Conservation (phyloP, 371 early-diverging fungal species). For the Saksenaea oblongispora region DNA sequence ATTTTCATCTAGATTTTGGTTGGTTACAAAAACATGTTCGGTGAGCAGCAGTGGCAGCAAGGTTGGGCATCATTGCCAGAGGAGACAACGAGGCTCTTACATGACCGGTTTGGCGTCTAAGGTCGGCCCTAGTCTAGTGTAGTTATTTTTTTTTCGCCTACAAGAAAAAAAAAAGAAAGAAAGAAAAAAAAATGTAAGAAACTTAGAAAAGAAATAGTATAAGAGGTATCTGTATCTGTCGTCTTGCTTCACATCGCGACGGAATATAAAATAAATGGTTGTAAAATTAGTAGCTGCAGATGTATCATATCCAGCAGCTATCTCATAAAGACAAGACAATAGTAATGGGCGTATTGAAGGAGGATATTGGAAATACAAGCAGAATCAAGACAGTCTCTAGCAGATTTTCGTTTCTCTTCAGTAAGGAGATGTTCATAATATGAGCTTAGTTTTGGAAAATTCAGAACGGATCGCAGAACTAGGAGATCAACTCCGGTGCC, state of each 20-base stretch:
- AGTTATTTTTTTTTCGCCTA: not conserved
- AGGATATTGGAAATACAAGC: too few relatives aligned
- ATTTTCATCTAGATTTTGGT: constrained; percentile 50
- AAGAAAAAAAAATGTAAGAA: constrained; percentile 7
- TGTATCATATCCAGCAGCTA: too few relatives aligned
- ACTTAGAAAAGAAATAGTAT: constrained; percentile 12
- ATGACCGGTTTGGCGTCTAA: constrained; percentile 64
- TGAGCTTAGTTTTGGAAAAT: too few relatives aligned
- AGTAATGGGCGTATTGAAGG: too few relatives aligned
- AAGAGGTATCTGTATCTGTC: not conserved
- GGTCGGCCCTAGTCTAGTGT: not conserved
- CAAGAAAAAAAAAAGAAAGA: constrained; percentile 14
- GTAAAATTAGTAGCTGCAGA: not conserved
- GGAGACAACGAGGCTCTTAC: constrained; percentile 51
- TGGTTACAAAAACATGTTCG: constrained; percentile 74
- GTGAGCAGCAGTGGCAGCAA: constrained; percentile 63
- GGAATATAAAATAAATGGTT: not conserved
- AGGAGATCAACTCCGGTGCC: too few relatives aligned
- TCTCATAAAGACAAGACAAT: too few relatives aligned
- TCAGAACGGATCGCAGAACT: too few relatives aligned
- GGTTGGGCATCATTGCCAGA: constrained; percentile 56
- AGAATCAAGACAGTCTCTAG: too few relatives aligned
- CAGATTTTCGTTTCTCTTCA: too few relatives aligned
- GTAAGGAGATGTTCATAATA: too few relatives aligned
- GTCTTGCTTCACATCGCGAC: not conserved